Percentiles rank a stretch among this genome's conserved stretches.
Conservation (phyloP, 2,329 filamentous ascomycete species). For the Cadophora sp. region DNA sequence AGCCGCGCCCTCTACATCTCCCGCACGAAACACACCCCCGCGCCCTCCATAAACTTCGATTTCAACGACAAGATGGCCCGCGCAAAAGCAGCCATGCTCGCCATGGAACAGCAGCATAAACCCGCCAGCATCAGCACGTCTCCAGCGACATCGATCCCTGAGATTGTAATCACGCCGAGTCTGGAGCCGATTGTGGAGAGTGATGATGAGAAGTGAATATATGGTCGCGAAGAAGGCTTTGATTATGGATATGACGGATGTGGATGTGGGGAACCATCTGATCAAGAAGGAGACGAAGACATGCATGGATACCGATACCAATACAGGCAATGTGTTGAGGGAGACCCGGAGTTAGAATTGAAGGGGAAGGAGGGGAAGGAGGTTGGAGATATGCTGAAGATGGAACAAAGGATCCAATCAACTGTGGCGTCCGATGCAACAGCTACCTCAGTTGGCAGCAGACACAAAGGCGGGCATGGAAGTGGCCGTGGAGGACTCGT, state of each 20-base stretch:
- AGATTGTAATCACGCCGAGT: constrained; percentile 15
- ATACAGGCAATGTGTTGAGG: not conserved
- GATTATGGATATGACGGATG: not conserved
- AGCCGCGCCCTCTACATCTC: constrained; percentile 13
- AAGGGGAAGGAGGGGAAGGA: not conserved
- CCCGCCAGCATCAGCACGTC: not conserved
- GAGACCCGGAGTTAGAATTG: not conserved
- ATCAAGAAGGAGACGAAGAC: too few species aligned
- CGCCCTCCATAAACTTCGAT: constrained; percentile 6
- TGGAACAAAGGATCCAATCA: not conserved
- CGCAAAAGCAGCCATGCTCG: constrained; percentile 22
- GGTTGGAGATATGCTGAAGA: not conserved
- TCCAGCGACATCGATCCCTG: constrained; percentile 9
- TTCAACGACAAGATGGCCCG: constrained; percentile 18
- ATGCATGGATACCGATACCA: too few species aligned
- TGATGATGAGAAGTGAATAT: constrained; percentile 18
- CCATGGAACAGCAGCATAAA: constrained; percentile 8
- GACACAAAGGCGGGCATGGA: too few species aligned
- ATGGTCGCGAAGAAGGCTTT: too few species aligned
- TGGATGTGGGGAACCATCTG: not conserved
- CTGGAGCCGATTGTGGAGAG: constrained; percentile 8
- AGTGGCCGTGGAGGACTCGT: not conserved
- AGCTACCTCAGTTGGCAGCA: too few species aligned
- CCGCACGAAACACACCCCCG: not conserved
- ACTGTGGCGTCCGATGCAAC: too few species aligned